Base-by-base conservation (phyloP, 306 rosid species). In the Parietaria judaica region DNA sequence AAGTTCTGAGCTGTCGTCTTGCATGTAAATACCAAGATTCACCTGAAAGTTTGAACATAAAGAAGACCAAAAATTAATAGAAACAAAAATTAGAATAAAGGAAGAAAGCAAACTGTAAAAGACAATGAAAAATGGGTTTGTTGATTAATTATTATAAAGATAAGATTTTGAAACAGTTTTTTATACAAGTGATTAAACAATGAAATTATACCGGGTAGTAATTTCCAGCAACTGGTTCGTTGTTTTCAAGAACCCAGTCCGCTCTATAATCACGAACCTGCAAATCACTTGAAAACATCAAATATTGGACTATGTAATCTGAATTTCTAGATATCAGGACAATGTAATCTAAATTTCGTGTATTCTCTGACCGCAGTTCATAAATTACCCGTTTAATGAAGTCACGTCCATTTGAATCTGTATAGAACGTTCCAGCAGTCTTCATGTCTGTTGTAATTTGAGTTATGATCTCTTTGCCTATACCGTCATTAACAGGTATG, bases 351-450 rank as follows among this genome's bases (percentile, higher is more conserved):
- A 35, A 6, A 50, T 41, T 54, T 49, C 53, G 50, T 9, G 36
- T n/a, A 54, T 38, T 11, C 17, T 7, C 9, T 65, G 54, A 11
- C 13, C 35, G 51, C 12, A 59, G 35, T 68, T 43, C 13, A 62
- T 43, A 46, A 23, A 37, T 46, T 74, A 68, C 74, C 78, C 78
- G 60, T 58, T 74, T 57, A 44, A 74, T 68, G 51, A 67, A 68
- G 66, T 74, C 78, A 31, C 78, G 78, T n/a, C 78, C 78, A 23
- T 74, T 74, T 9, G 78, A 74, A 74, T 74, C 73, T 3, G 74
- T 67, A 66, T 63, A 74, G 66, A 74, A 74, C 37, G 70, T 74
- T 52, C 61, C 48, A 64, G 63, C 63, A 39, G 70, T 68, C 57
- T 63, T 68, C 66, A 74, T 14, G 57, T 59, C 56, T 51, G 70